phyloP scores from a whole-genome alignment of 2,329 filamentous ascomycete species.

The Fusarium decemcellulare region DNA sequence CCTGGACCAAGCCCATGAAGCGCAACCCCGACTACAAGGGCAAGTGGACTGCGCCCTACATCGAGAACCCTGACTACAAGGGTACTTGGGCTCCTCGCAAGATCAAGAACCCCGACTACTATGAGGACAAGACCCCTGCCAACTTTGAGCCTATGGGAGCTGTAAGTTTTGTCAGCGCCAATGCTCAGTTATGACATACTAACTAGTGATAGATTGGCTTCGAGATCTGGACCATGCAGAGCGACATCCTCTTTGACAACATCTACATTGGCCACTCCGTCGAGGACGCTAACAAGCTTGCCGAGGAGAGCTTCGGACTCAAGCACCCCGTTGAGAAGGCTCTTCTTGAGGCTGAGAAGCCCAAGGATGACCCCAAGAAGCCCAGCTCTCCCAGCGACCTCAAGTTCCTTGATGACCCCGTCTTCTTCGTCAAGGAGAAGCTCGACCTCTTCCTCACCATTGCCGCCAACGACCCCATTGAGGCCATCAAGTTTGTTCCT shows the following conservation, averaged over 20 bases:
- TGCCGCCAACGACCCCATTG: conserved; percentile 83
- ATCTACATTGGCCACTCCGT: conserved; percentile 99
- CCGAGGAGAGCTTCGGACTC: conserved; percentile 89
- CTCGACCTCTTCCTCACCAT: conserved; percentile 90
- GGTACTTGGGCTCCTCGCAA: conserved; percentile 94
- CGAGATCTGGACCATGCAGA: conserved; percentile 99
- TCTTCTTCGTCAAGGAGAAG: conserved; percentile 92
- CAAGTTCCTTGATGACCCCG: conserved; percentile 91
- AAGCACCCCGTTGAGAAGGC: conserved; percentile 89
- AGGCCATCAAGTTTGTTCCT: conserved; percentile 90
- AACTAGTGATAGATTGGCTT: conserved; percentile 82
- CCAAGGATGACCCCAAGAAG: conserved; percentile 74
- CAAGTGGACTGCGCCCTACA: conserved; percentile 93
- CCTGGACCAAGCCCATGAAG: conserved; percentile 92
- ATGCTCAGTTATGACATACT: conserved; percentile 17
- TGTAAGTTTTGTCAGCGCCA: conserved; percentile 69
- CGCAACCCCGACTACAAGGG: conserved; percentile 99
- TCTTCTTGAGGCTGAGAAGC: conserved; percentile 83
- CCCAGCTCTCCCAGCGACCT: conserved; percentile 82
- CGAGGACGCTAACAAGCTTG: conserved; percentile 91
- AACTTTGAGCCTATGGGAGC: conserved; percentile 99
- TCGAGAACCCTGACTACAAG: conserved; percentile 99
- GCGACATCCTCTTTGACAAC: conserved; percentile 98
- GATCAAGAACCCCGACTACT: conserved; percentile 97
- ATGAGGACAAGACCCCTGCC: conserved; percentile 95